Base-by-base conservation (phyloP, 345 rosid genomes). In the Erodium maritimum region DNA sequence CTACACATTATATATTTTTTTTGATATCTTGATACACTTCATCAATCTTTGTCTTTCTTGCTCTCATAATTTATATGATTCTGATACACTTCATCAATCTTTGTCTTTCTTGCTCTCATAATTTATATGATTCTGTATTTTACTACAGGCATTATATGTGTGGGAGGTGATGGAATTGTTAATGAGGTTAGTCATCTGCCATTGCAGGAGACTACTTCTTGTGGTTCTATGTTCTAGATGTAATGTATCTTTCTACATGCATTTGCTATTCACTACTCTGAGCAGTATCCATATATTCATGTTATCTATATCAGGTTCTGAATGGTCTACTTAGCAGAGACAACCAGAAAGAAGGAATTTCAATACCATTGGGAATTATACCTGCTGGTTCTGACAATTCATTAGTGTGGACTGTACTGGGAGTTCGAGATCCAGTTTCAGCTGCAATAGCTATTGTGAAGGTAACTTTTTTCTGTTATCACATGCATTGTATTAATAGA, bases 331-430 rank as follows among this genome's bases (percentile, higher is more conserved):
- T 89, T 62, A 59, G 70, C 61, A 82, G 99, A 74, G 86, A 80
- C 63, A 93, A 89, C 75, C 95, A 79, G 71, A 89, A 89, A 72
- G 99, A 93, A 79, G 97, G 99, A 64, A 86, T 93, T 70, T 87
- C 96, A 57, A 86, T 93, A 71, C 99, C 97, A n/a, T 80, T 93
- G 76, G 99, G 99, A 68, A 89, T 93, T 61, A 88, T 89, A 69
- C 99, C 99, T 46, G 99, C 97, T 63, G 99, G 99, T 58, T 93
- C 99, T 25, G 96, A 93, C 72, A 93, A 93, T 81, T 93, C 99
- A 34, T 80, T 93, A 45, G 91, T 87, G 75, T 93, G 95, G 99
- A 93, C 95, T 65, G 99, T 93, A 63, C 80, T 93, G 67, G 96
- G 99, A 63, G 94, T 89, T 59, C 78, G 94, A 74, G 99, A 93